Base-by-base conservation (phyloP, 371 early-diverging fungal genomes). In the Syncephalastrum monosporum region DNA sequence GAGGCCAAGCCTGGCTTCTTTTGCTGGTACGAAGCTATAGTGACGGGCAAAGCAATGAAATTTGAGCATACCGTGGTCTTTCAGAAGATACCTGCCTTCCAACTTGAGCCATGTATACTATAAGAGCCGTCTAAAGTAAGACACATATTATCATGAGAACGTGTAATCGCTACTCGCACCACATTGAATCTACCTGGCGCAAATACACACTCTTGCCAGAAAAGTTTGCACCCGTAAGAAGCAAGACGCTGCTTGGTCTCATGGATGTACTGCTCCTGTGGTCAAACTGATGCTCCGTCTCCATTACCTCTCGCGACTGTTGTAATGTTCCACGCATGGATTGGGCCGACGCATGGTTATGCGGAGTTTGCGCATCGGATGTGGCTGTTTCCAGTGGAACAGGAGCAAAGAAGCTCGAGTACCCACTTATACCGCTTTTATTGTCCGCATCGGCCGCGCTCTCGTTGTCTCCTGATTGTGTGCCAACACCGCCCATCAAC, bases 21-120 rank as follows among this genome's bases (percentile, higher is more conserved):
- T 72, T 0, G 96, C 97, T 7, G 99, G 97, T 4, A 99, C 95
- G 78, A 89, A 98, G 59, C 86, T 79, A 71, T 1, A 92, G 93
- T 2, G 84, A 67, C 50, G 93, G 94, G 1, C 91, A 42, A 5
- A 16, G 33, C 14, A 4, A n/a, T 25, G 3, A 49, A 17, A 10
- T 10, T 33, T 12, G 10, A 10, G 12, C 12, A 33, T 33, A 10
- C 2, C 38, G 8, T 33, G 38, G 2, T 33, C 0, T 33, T 33
- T 10, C 38, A 33, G 2, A 10, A 24, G 16, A 0, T 19, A n/a
- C 33, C 0, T 67, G 74, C 80, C 80, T 86, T 27, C 95, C 95
- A 42, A 90, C 80, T 60, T 93, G 94, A 15, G 92, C 90, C 86
- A 93, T 83, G 55, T 87, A 82, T 16, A 74, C 69, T 53, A 92